These are phyloP conservation scores for Rhodotorula kratochvilovae DNA, from an alignment of 768 basidiomycete species.

Conservation along the genomic window DNA sequence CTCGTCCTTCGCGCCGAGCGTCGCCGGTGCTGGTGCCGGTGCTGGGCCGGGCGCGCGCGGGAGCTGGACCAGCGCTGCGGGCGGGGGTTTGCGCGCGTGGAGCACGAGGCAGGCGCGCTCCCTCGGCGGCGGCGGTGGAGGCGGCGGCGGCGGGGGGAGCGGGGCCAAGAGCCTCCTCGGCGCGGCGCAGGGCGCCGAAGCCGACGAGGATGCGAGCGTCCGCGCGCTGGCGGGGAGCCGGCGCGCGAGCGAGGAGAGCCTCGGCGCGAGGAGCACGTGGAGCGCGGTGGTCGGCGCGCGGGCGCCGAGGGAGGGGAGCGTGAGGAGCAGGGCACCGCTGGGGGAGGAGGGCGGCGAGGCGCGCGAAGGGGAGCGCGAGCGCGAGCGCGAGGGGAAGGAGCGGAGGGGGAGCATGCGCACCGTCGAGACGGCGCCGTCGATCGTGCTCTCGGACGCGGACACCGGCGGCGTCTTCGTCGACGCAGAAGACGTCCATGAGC, in stretches of 20 bases:
- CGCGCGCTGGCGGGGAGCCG: slow-evolving; percentile 80
- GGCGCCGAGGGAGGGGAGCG: neutral
- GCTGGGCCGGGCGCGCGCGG: slow-evolving; percentile 50
- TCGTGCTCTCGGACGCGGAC: neutral
- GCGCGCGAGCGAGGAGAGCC: slow-evolving; percentile 79
- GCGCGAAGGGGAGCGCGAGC: neutral
- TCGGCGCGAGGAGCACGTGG: slow-evolving; percentile 74
- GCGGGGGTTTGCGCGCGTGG: slow-evolving; percentile 58
- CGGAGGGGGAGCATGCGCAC: neutral
- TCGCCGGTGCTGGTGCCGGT: slow-evolving; percentile 49
- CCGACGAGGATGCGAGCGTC: slow-evolving; percentile 80
- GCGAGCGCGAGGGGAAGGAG: neutral
- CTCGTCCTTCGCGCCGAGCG: slow-evolving; percentile 64
- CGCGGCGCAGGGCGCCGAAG: slow-evolving; percentile 52
- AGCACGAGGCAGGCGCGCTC: slow-evolving; percentile 59
- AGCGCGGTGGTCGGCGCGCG: slow-evolving; percentile 54
- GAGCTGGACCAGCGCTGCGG: slow-evolving; percentile 53
- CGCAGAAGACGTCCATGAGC: neutral
- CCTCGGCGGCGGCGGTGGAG: slow-evolving; percentile 46
- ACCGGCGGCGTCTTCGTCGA: neutral
- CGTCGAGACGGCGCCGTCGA: slow-evolving; percentile 1
- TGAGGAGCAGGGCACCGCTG: neutral
- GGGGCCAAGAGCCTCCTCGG: neutral
- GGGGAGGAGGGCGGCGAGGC: neutral
- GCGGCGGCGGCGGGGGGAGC: neutral